Evolutionary conservation across 768 basidiomycete species (phyloP).

Genomic region (Phanerochaete sordida): DNA sequence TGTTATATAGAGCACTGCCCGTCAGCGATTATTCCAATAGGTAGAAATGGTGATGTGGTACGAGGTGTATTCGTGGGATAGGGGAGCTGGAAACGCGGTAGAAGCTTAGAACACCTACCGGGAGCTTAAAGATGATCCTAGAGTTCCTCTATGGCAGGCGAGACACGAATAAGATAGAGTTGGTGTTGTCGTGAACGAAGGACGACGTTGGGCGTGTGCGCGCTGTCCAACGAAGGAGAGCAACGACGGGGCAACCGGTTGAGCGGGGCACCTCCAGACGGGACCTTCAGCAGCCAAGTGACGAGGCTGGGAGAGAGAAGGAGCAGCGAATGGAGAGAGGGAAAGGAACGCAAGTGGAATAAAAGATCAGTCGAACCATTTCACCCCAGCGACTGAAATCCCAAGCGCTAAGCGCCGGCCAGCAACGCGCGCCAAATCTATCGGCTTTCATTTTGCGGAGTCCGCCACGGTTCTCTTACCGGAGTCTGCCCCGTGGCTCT

Average conservation of each 20-base stretch:
- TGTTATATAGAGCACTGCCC: constrained; percentile 5
- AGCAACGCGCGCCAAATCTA: neutral
- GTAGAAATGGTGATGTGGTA: neutral
- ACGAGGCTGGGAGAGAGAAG: neutral
- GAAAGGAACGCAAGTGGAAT: constrained; percentile 7
- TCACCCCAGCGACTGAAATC: constrained; percentile 2
- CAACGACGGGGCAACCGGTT: constrained; percentile 3
- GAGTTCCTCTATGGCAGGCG: constrained; percentile 1
- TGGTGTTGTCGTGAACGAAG: neutral
- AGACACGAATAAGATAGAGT: neutral
- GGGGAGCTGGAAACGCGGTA: constrained; percentile 1
- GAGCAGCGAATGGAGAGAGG: neutral
- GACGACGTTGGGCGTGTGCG: neutral
- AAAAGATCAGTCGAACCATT: constrained; percentile 12
- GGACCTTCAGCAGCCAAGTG: neutral
- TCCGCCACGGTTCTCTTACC: neutral
- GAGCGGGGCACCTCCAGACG: constrained; percentile 5
- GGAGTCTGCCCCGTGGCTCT: neutral
- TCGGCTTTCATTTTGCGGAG: neutral
- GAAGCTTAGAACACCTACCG: constrained; percentile 1
- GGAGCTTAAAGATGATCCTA: constrained; percentile 5
- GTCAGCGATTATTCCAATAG: neutral
- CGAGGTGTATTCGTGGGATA: neutral
- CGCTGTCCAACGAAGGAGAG: neutral
- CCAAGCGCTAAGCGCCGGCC: neutral